Base-by-base conservation (phyloP, 495 filamentous ascomycete species). In the Clavariopsis aquatica region DNA sequence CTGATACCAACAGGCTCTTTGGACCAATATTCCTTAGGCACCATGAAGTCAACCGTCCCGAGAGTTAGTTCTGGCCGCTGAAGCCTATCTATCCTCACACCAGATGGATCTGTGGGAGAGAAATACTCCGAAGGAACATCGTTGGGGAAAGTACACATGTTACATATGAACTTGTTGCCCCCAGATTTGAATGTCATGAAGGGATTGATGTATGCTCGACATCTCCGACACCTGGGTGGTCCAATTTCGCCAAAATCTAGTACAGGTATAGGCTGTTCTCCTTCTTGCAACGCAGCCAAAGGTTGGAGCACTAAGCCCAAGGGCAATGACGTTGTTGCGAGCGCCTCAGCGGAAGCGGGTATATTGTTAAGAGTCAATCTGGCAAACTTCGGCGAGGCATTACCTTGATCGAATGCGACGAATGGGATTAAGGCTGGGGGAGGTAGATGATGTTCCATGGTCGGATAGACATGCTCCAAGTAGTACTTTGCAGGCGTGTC, bases 11-110 rank as follows among this genome's bases (percentile, higher is more conserved):
- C 89, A 0, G 92, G 95, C 74, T 96, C 90, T 77, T 94, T 96
- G 19, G 91, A 92, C 93, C 92, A 98, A 76, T 98, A 98, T 76
- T 99, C 94, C 77, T 96, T 98, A 38, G 94, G 94, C 6, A 98
- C 94, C 65, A 92, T 79, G 68, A 96, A 99, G 71, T 99, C 94
- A 34, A 96, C 92, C 0, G 94, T 98, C 24, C 94, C 94, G 62
- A 88, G 85, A 64, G 85, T 88, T 68, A 99, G 78, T 74, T 99
- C 94, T 2, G 94, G 95, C 58, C 94, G 81, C 72, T 96, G 89
- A 74, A 89, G 84, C 41, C 94, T 86, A 73, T 99, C 94, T 27
- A 96, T 85, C 54, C 94, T 88, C 36, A 89, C 82, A 27, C 95
- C 95, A 36, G 89, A 87, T 20, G 93, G 91, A 70, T 91, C 93